A percentile compares a stretch with the other conserved stretches of the same genome.
Conservation (phyloP, 2,329 filamentous ascomycete species). For the Colletotrichum eleusines region DNA sequence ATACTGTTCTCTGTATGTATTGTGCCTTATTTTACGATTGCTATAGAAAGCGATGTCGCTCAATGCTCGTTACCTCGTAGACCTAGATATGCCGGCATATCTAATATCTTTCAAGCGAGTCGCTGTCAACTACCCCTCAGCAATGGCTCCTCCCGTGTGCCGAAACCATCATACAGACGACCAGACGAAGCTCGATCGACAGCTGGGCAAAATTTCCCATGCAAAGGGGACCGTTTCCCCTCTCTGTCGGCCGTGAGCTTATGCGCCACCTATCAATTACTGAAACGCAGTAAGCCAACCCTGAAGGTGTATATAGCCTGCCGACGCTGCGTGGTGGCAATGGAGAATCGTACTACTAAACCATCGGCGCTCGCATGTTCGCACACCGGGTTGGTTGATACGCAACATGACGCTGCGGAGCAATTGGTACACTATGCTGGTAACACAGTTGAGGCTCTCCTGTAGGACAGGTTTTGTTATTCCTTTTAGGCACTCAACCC, state of each 20-base stretch:
- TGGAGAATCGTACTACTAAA: constrained; percentile 40
- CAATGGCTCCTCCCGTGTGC: neutral
- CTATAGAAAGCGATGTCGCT: neutral
- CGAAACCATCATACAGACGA: neutral
- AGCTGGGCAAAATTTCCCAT: neutral
- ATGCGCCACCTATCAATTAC: neutral
- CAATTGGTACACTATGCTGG: neutral
- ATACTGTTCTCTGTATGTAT: neutral
- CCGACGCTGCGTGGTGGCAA: constrained; percentile 35
- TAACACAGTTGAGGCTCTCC: neutral
- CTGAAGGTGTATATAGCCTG: no score
- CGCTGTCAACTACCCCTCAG: neutral
- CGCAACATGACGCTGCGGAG: no score
- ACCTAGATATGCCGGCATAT: neutral
- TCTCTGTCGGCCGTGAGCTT: neutral
- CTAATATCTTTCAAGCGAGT: neutral
- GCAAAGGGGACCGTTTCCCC: neutral
- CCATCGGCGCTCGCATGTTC: constrained; percentile 18
- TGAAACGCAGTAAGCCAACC: neutral
- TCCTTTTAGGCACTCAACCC: neutral
- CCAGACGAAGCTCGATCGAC: neutral
- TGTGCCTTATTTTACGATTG: neutral
- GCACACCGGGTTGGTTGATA: no score
- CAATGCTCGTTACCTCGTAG: neutral
- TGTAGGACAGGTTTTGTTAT: neutral